These are phyloP conservation scores for Stemphylium vesicarium DNA, from an alignment of 2,329 filamentous ascomycete species.

Conservation along the genomic window DNA sequence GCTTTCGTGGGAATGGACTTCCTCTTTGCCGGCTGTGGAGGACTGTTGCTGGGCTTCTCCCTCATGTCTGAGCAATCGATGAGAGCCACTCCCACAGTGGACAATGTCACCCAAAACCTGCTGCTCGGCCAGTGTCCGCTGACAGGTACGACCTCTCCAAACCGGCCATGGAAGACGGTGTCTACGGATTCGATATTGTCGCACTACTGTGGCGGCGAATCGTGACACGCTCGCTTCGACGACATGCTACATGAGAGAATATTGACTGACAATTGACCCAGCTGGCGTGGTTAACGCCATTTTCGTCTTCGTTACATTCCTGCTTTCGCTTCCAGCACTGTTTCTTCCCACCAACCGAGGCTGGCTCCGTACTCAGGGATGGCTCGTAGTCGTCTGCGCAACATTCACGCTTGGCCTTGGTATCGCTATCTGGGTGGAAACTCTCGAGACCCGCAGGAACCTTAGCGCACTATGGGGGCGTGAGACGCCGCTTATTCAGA, in stretches of 20 bases:
- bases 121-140: slow-evolving; percentile 61
- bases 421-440: slow-evolving; percentile 70
- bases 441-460: slow-evolving; percentile 69
- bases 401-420: slow-evolving; percentile 68
- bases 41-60: slow-evolving; percentile 60
- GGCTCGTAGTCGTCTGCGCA: slow-evolving; percentile 69
- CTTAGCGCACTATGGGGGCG: slow-evolving; percentile 67
- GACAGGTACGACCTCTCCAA: slow-evolving; percentile 52
- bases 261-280: slow-evolving; percentile 39
- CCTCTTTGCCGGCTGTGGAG: slow-evolving; percentile 60
- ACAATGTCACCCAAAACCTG: slow-evolving; percentile 59
- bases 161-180: background rate
- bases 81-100: slow-evolving; percentile 51
- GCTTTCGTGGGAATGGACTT: slow-evolving; percentile 59
- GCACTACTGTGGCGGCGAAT: slow-evolving; percentile 29
- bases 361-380: slow-evolving; percentile 74
- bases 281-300: slow-evolving; percentile 75
- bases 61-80: slow-evolving; percentile 56
- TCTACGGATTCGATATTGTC: slow-evolving; percentile 21
- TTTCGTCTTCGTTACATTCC: slow-evolving; percentile 73
- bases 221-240: slow-evolving; percentile 20
- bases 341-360: slow-evolving; percentile 68
- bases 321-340: slow-evolving; percentile 73
- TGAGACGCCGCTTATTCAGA: slow-evolving; percentile 65
- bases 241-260: slow-evolving; percentile 1